phyloP scores from a whole-genome alignment of 1,139 yeast genomes.

The Pichia sp. region DNA sequence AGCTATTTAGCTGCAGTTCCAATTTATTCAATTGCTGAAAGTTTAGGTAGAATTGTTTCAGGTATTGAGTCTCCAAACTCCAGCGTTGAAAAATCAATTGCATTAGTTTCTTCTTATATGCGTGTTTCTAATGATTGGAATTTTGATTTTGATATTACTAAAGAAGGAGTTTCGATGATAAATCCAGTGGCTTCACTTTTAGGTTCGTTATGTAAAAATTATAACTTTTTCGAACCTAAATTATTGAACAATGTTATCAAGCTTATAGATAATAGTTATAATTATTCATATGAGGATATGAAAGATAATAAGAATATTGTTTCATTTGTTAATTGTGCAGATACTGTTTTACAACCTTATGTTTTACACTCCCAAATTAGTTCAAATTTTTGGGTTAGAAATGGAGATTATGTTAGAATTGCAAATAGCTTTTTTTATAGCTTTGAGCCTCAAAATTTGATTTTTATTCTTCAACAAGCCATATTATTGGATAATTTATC shows the following conservation, averaged over 20 bases:
- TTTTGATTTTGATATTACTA: slow-evolving; percentile 30
- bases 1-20: slow-evolving; percentile 38
- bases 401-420: slow-evolving; percentile 43
- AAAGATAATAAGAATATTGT: neutral
- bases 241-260: slow-evolving; percentile 11
- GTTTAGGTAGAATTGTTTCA: slow-evolving; percentile 35
- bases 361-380: slow-evolving; percentile 71
- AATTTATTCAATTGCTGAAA: slow-evolving; percentile 40
- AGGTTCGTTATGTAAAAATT: slow-evolving; percentile 36
- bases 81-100: slow-evolving; percentile 25
- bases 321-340: slow-evolving; percentile 31
- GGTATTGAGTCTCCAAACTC: slow-evolving; percentile 22
- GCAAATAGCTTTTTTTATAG: slow-evolving; percentile 43
- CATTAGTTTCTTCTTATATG: slow-evolving; percentile 27
- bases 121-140: slow-evolving; percentile 7
- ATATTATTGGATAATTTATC: slow-evolving; percentile 38
- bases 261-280: neutral
- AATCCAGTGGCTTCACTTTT: slow-evolving; percentile 55
- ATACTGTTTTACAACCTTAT: slow-evolving; percentile 53
- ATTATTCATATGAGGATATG: neutral
- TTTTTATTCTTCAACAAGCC: slow-evolving; percentile 53
- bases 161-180: slow-evolving; percentile 42
- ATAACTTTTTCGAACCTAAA: slow-evolving; percentile 26
- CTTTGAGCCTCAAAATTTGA: slow-evolving; percentile 45
- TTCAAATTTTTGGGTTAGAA: slow-evolving; percentile 85